A percentile compares a stretch with the other conserved stretches of the same genome.
These are phyloP conservation scores for Zoysia matrella DNA, from an alignment of 202 grass and related monocot genomes.

Conservation along the genomic window DNA sequence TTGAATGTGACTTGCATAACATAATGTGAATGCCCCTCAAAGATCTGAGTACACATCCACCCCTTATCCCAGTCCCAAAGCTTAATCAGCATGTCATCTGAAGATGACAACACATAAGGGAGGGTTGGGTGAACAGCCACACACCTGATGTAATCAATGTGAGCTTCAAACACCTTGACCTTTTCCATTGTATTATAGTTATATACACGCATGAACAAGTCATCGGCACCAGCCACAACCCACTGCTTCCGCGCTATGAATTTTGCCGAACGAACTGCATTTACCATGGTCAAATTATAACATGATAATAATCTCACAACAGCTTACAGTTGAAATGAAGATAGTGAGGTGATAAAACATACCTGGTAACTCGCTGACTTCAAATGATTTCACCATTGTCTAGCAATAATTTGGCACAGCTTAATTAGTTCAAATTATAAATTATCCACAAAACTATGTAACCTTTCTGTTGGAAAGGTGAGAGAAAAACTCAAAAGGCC, in stretches of 20 bases:
- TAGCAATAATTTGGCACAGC: constrained; percentile 44
- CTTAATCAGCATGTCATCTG: constrained; percentile 78
- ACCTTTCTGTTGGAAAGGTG: no score
- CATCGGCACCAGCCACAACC: constrained; percentile 1
- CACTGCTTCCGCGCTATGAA: background rate
- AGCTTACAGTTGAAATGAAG: no score
- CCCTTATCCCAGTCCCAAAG: constrained; percentile 76
- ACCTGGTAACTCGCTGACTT: constrained; percentile 86
- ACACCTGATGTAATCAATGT: constrained; percentile 65
- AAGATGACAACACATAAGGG: constrained; percentile 69
- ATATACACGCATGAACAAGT: background rate
- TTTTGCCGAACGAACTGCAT: background rate
- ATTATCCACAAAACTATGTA: no score
- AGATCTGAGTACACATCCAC: constrained; percentile 81
- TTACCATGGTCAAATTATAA: background rate
- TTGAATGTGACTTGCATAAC: constrained; percentile 20
- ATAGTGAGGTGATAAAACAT: background rate
- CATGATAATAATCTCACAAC: no score
- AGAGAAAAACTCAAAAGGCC: no score
- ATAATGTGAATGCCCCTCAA: constrained; percentile 83
- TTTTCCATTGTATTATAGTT: background rate
- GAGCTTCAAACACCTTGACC: constrained; percentile 79
- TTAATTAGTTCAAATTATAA: background rate
- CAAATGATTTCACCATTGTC: constrained; percentile 95
- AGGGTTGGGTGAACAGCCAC: constrained; percentile 17